Base-by-base conservation (phyloP, 306 rosid genomes). In the Castanospermum australe region DNA sequence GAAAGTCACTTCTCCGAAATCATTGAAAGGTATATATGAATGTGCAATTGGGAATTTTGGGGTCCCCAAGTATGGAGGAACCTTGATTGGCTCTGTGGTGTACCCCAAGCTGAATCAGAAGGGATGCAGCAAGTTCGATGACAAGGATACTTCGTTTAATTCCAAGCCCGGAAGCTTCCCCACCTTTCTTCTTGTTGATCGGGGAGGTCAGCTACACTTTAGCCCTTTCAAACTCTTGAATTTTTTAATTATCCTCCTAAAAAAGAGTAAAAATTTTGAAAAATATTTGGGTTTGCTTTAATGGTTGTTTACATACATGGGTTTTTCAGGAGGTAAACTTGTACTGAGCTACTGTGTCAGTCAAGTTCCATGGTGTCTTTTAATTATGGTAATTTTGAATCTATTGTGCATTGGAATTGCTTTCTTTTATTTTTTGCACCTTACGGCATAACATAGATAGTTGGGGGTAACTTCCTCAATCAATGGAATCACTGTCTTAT, bases 31-130 rank as follows among this genome's bases (percentile, higher is more conserved):
- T 60, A 68, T 83, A 1, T 84, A 92, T 71, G 91, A 95, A 79
- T 95, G 99, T 81, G 99, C 99, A n/a, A 95, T 95, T 81, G 99
- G 99, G 21, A 95, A 92, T 80, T 95, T 95, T 81, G 99, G 99
- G 71, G 95, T 95, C 54, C 99, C 99, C 11, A 92, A 86, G 62
- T 92, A 95, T 87, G 97, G 99, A 76, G 99, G 98, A 62, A 91
- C 99, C 76, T 82, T 92, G 92, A 77, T 90, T 81, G 99, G 99
- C 36, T 77, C 87, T 39, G 92, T 95, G 18, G 54, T 83, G 41
- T 91, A 87, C 65, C 99, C 99, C 13, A 85, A 70, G n/a, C 76
- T 84, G 22, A 92, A 95, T 87, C 92, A 82, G 39, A 89, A 91
- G 66, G 97, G 92, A 55, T 95, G 99, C 85, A 85, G 30, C 73